Base-by-base conservation (phyloP, 257 asterid genomes). In the Haberlea rhodopensis region DNA sequence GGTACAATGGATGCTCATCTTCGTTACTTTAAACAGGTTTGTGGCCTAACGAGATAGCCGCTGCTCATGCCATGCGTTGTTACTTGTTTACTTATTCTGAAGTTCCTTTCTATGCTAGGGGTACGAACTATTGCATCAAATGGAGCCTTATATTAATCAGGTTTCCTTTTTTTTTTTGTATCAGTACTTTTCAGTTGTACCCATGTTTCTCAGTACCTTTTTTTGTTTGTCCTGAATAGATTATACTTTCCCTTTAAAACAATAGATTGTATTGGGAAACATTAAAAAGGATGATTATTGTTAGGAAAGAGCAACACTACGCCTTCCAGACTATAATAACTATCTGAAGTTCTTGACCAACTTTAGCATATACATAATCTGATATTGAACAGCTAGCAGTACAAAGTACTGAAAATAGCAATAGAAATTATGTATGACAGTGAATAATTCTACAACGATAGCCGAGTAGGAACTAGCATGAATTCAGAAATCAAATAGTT, bases 131-230 rank as follows among this genome's bases (percentile, higher is more conserved):
- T 71, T 92, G 82, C 89, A 79, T 73, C 97, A 84, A 78, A 89
- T 92, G 98, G 97, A 92, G 76, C 98, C 98, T 55, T 85, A 76
- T 74, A 85, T 92, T 65, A 87, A 80, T 68, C 97, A 92, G 97
- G 98, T 91, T 9, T 58, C 11, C n/a, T n/a, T n/a, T 46, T 53
- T 71, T 28, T 63, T 28, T 61, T 57, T 22, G 15, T 23, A 20
- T 53, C 61, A 7, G 9, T 20, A 26, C n/a, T 27, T 43, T 59
- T 31, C 28, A 49, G 43, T 61, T 25, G 51, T 43, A 8, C 31
- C 56, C 53, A 25, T 18, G 16, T 70, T 8, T 51, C 43, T 49
- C 24, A 54, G 46, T 48, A 31, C 57, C 18, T 20, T 48, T 56
- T 25, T 52, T 57, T 60, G 23, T 72, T 26, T 37, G 16, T 43